These are phyloP conservation scores for Pyricularia sp. DNA, from an alignment of 2,329 filamentous ascomycete species.

Conservation along the genomic window DNA sequence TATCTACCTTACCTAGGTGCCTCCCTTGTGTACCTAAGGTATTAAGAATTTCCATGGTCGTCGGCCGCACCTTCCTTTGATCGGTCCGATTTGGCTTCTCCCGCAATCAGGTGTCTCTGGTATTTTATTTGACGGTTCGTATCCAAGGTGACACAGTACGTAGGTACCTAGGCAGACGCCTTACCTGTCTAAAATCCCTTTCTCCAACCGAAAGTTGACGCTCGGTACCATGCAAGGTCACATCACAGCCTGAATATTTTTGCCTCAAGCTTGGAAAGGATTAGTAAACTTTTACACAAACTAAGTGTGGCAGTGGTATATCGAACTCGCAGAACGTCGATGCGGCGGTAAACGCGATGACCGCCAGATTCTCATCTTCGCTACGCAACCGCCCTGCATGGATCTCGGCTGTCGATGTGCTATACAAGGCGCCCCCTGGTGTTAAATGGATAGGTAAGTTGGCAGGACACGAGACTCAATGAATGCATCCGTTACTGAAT, in stretches of 20 bases:
- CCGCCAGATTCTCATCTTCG: constrained; percentile 25
- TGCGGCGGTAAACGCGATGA: not conserved
- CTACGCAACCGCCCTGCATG: constrained; percentile 24
- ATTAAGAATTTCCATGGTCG: not conserved
- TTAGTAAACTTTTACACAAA: not conserved
- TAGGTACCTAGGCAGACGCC: too few species aligned
- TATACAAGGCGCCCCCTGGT: constrained; percentile 3
- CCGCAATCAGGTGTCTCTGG: not conserved
- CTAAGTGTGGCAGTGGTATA: not conserved
- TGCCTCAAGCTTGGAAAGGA: not conserved
- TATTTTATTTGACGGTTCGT: not conserved
- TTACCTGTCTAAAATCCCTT: too few species aligned
- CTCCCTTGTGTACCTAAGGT: too few species aligned
- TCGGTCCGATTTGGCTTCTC: not conserved
- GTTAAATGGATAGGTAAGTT: not conserved
- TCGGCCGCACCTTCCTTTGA: not conserved
- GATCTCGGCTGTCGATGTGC: constrained; percentile 18
- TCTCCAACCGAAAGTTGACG: too few species aligned
- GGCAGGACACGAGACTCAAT: not conserved
- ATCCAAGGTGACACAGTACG: too few species aligned
- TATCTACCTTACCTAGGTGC: too few species aligned
- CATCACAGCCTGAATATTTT: not conserved
- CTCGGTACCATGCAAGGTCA: not conserved
- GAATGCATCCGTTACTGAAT: not conserved
- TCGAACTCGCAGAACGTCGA: not conserved